These are phyloP conservation scores for Pseudocercospora fuligena DNA, from an alignment of 2,329 filamentous ascomycete species.

Conservation along the genomic window DNA sequence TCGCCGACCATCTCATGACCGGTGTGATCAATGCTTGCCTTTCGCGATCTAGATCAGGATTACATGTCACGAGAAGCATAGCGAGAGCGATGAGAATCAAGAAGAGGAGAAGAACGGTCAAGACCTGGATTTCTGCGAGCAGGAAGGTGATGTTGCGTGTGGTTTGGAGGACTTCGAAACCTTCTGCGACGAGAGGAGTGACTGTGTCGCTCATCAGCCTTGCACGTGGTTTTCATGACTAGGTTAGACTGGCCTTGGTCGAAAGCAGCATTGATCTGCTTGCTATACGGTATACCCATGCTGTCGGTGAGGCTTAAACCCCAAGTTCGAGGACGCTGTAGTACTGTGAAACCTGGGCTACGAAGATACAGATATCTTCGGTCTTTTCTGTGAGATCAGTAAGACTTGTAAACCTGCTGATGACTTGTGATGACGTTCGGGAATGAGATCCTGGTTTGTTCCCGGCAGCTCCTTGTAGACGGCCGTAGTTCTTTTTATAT, in stretches of 20 bases:
- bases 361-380: not conserved
- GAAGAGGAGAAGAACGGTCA: constrained; percentile 49
- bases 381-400: not conserved
- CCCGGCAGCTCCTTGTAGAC: not conserved
- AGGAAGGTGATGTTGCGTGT: constrained; percentile 57
- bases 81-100: constrained; percentile 47
- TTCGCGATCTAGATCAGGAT: constrained; percentile 55
- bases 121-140: constrained; percentile 53
- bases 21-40: constrained; percentile 51
- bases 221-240: not conserved
- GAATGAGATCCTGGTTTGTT: not conserved
- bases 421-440: constrained; percentile 6
- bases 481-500: not conserved
- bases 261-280: constrained; percentile 58
- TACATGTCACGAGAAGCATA: constrained; percentile 51
- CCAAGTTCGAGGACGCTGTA: not conserved
- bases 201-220: constrained; percentile 37
- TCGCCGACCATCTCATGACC: constrained; percentile 42
- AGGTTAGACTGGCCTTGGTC: constrained; percentile 42
- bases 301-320: constrained; percentile 15
- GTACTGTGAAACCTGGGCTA: not conserved
- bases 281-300: constrained; percentile 60
- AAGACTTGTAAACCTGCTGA: not conserved
- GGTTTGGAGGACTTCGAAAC: constrained; percentile 55
- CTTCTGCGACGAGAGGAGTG: constrained; percentile 56